Percentiles rank a stretch among this genome's conserved stretches.
These are phyloP conservation scores for Teratosphaeriaceae sp. DNA, from an alignment of 2,329 filamentous ascomycete genomes.

Conservation along the genomic window DNA sequence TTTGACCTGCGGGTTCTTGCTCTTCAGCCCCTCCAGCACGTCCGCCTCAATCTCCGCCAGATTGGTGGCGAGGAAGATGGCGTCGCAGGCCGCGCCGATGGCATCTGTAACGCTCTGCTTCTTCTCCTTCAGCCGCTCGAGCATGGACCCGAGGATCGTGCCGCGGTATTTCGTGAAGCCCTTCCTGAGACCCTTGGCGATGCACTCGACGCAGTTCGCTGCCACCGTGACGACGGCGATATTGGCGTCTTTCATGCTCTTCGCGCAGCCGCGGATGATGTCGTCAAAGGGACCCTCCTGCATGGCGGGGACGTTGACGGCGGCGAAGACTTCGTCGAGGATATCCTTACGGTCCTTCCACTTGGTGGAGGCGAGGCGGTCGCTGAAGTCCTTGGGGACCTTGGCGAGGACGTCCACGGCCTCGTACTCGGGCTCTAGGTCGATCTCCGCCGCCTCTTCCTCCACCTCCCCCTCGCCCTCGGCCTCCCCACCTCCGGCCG, in stretches of 20 bases:
- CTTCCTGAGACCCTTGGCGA: conserved; percentile 78
- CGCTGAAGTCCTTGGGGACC: conserved; percentile 73
- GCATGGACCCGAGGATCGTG: conserved; percentile 76
- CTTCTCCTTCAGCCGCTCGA: conserved; percentile 97
- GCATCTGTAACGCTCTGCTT: conserved; percentile 85
- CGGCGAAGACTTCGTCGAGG: conserved; percentile 69
- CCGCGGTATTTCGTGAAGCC: conserved; percentile 74
- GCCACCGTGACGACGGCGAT: conserved; percentile 89
- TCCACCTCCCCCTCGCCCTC: conserved; percentile 47
- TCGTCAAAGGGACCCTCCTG: conserved; percentile 88
- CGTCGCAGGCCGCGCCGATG: conserved; percentile 75
- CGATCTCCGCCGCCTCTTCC: conserved; percentile 62
- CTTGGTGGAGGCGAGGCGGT: conserved; percentile 81
- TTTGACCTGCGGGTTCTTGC: conserved; percentile 98
- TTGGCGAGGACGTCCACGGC: conserved; percentile 81
- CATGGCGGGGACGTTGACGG: conserved; percentile 79
- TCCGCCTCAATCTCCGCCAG: conserved; percentile 88
- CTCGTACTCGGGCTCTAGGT: conserved; percentile 59
- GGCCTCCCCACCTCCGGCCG: conserved; percentile 47
- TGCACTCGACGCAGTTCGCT: conserved; percentile 81
- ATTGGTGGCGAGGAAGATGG: conserved; percentile 58
- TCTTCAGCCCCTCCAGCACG: conserved; percentile 71
- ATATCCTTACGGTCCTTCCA: conserved; percentile 99
- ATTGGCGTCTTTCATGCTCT: conserved; percentile 98
- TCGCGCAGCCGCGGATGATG: conserved; percentile 74